Evolutionary conservation across 108 stramenopile species (phyloP).

Genomic region (Nitzschia sp.): DNA sequence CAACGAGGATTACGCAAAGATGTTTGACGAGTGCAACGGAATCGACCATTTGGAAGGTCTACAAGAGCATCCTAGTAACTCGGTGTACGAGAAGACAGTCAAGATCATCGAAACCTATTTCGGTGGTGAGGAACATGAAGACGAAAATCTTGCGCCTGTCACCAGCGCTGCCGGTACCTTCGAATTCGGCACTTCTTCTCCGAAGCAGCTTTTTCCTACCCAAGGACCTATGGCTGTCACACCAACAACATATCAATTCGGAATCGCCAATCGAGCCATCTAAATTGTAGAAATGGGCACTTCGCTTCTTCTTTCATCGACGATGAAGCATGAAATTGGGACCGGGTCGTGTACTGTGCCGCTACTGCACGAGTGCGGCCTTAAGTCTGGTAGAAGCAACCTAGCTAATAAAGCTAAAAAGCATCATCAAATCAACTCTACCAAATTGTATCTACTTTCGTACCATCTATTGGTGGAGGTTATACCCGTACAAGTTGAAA

Average conservation of each 20-base stretch:
- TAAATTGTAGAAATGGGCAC: background rate
- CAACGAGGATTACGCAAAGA: slow-evolving; percentile 29
- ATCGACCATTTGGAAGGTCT: slow-evolving; percentile 79
- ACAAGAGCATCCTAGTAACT: slow-evolving; percentile 79
- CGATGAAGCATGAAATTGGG: too few species aligned
- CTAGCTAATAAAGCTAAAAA: too few species aligned
- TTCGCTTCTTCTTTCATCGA: background rate
- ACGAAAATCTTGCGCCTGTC: slow-evolving; percentile 73
- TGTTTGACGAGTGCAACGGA: slow-evolving; percentile 76
- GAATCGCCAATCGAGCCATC: slow-evolving; percentile 4
- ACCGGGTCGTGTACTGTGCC: too few species aligned
- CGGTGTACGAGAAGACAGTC: slow-evolving; percentile 73
- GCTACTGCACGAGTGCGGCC: too few species aligned
- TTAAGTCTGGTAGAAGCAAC: too few species aligned
- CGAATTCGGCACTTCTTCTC: slow-evolving; percentile 33
- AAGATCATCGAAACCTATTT: slow-evolving; percentile 83
- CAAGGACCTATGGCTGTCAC: background rate
- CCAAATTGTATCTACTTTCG: too few species aligned
- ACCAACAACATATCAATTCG: slow-evolving; percentile 7
- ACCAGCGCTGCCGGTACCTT: slow-evolving; percentile 57
- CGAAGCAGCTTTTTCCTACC: slow-evolving; percentile 8
- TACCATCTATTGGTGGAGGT: too few species aligned
- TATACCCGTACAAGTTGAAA: too few species aligned
- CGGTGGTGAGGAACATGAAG: slow-evolving; percentile 64
- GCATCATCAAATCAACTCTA: too few species aligned